Percentiles rank a stretch among this genome's conserved stretches.
Evolutionary conservation across 106 monocot species (phyloP).

Genomic region (Ottelia alismoides): DNA sequence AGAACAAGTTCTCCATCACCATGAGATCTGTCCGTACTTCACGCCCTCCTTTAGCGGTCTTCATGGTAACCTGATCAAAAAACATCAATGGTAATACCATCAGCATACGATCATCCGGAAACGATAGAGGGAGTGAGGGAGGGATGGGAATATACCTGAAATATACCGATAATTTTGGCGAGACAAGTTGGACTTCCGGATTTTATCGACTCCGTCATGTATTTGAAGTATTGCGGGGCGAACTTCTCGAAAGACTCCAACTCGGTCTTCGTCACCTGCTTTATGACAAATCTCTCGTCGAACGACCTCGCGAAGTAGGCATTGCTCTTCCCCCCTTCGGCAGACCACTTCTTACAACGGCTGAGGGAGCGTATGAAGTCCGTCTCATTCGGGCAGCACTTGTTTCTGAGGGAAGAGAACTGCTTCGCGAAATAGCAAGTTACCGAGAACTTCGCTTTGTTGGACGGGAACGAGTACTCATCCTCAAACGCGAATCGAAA

Average conservation of each 20-base stretch:
- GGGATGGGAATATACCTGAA: too few relatives aligned
- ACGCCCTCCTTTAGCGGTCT: constrained; percentile 62
- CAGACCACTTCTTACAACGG: constrained; percentile 85
- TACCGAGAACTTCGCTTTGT: constrained; percentile 72
- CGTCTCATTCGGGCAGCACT: constrained; percentile 55
- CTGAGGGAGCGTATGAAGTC: constrained; percentile 71
- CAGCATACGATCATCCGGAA: background rate
- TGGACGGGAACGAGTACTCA: constrained; percentile 40
- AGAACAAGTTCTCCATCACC: constrained; percentile 94
- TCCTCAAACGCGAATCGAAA: constrained; percentile 63
- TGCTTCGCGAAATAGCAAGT: constrained; percentile 89
- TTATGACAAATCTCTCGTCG: constrained; percentile 92
- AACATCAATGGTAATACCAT: background rate
- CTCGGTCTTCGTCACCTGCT: constrained; percentile 89
- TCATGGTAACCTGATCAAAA: constrained; percentile 44
- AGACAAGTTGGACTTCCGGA: constrained; percentile 81
- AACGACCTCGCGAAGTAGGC: constrained; percentile 88
- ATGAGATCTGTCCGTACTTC: constrained; percentile 83
- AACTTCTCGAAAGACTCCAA: constrained; percentile 87
- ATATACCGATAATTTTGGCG: constrained; percentile 85
- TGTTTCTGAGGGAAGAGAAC: constrained; percentile 62
- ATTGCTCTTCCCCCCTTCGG: constrained; percentile 96
- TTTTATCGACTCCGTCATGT: constrained; percentile 51
- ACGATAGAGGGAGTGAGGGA: background rate
- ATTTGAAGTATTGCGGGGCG: constrained; percentile 77